phyloP scores from a whole-genome alignment of 2,329 filamentous ascomycete genomes.

The Phyllosticta ampelicida region DNA sequence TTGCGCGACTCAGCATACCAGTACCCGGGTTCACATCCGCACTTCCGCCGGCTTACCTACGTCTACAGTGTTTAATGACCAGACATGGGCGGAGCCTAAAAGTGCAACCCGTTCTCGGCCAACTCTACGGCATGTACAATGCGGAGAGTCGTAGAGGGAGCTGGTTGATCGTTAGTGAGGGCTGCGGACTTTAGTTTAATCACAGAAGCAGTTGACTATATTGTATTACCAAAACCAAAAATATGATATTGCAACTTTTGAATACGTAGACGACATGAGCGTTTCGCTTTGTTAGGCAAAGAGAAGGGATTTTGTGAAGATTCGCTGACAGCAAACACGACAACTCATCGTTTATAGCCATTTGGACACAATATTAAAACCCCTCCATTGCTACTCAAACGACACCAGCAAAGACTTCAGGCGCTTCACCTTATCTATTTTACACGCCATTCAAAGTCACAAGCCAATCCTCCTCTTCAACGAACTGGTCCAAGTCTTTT shows the following conservation, averaged over 20 bases:
- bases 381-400: neutral
- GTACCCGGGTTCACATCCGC: neutral
- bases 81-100: neutral
- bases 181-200: no score
- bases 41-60: neutral
- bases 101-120: no score
- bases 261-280: slow-evolving; percentile 13
- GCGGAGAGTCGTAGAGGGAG: no score
- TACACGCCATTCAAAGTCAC: neutral
- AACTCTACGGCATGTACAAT: no score
- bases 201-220: no score
- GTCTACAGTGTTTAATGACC: neutral
- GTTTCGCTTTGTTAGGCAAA: neutral
- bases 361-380: neutral
- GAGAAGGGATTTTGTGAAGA: neutral
- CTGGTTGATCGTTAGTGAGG: no score
- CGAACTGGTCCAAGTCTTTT: slow-evolving; percentile 7
- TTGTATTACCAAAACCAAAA: slow-evolving; percentile 52
- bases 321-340: neutral
- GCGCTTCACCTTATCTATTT: neutral
- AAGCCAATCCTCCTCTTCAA: slow-evolving; percentile 9
- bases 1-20: neutral
- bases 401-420: neutral
- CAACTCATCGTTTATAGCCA: neutral
- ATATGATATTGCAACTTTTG: slow-evolving; percentile 36